These are phyloP conservation scores for Neurospora tetrasperma DNA, from an alignment of 495 filamentous ascomycete genomes.

Conservation along the genomic window DNA sequence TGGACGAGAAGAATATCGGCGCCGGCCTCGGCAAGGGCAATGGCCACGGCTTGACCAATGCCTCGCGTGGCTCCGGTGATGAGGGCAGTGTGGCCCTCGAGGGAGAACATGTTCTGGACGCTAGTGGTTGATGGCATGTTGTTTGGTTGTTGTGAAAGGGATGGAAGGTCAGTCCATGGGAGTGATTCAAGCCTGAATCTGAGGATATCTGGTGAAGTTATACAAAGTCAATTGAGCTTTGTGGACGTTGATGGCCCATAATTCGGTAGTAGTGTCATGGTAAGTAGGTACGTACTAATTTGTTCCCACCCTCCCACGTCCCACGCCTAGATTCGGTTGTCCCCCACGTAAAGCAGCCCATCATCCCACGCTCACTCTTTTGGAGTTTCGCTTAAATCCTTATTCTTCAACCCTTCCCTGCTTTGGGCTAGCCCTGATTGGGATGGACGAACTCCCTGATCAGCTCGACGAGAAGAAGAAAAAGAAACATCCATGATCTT, in stretches of 20 bases:
- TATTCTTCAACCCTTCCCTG: not conserved
- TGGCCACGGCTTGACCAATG: constrained; percentile 75
- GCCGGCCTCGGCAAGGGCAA: constrained; percentile 74
- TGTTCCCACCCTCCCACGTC: not conserved
- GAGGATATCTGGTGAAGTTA: not conserved
- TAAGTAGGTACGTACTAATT: too few species aligned
- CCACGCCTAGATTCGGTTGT: not conserved
- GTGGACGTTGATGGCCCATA: not conserved
- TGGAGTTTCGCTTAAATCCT: not conserved
- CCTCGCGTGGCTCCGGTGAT: constrained; percentile 83
- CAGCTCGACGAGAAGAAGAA: not conserved
- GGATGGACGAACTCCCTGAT: not conserved
- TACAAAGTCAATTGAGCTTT: not conserved
- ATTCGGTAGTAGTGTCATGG: not conserved
- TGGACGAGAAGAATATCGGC: constrained; percentile 71
- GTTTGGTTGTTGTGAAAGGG: not conserved
- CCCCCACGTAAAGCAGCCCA: not conserved
- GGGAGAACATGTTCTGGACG: constrained; percentile 35
- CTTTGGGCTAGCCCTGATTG: not conserved
- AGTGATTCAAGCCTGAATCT: not conserved
- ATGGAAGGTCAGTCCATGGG: not conserved
- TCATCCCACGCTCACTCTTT: not conserved
- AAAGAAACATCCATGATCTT: not conserved
- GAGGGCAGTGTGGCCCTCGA: constrained; percentile 63
- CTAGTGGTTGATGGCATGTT: constrained; percentile 6